A percentile compares a stretch with the other conserved stretches of the same genome.
Conservation (phyloP, 2,329 filamentous ascomycete species). For the Teratosphaeria pseudoeucalypti region DNA sequence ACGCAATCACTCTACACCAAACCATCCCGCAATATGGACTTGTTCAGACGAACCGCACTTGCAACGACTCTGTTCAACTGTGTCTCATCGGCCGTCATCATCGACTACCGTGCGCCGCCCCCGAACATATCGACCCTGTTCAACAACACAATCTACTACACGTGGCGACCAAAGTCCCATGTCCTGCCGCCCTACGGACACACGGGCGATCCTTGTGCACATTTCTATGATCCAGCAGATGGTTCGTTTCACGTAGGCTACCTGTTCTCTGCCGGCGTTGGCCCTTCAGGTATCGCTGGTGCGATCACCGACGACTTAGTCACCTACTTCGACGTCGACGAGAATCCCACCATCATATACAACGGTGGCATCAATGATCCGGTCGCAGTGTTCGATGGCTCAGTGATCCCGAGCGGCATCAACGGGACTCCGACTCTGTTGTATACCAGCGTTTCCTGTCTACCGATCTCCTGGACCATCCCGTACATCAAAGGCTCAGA, state of each 20-base stretch:
- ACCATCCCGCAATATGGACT: background rate
- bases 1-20: too few relatives aligned
- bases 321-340: slow-evolving; percentile 30
- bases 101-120: slow-evolving; percentile 27
- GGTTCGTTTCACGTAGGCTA: slow-evolving; percentile 37
- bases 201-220: slow-evolving; percentile 28
- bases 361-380: slow-evolving; percentile 35
- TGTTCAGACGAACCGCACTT: background rate
- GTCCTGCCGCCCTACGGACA: slow-evolving; percentile 31
- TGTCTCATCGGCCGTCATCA: background rate
- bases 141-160: slow-evolving; percentile 20
- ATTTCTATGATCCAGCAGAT: slow-evolving; percentile 36
- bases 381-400: slow-evolving; percentile 37
- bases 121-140: slow-evolving; percentile 31
- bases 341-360: slow-evolving; percentile 19
- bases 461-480: slow-evolving; percentile 39
- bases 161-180: slow-evolving; percentile 30
- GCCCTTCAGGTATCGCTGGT: slow-evolving; percentile 10
- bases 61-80: background rate
- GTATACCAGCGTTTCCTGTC: slow-evolving; percentile 35
- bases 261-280: slow-evolving; percentile 20
- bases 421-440: slow-evolving; percentile 35
- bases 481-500: slow-evolving; percentile 37
- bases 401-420: slow-evolving; percentile 34
- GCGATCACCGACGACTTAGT: slow-evolving; percentile 35